These are phyloP conservation scores for Clarireedia sp. DNA, from an alignment of 2,329 filamentous ascomycete species.

Conservation along the genomic window DNA sequence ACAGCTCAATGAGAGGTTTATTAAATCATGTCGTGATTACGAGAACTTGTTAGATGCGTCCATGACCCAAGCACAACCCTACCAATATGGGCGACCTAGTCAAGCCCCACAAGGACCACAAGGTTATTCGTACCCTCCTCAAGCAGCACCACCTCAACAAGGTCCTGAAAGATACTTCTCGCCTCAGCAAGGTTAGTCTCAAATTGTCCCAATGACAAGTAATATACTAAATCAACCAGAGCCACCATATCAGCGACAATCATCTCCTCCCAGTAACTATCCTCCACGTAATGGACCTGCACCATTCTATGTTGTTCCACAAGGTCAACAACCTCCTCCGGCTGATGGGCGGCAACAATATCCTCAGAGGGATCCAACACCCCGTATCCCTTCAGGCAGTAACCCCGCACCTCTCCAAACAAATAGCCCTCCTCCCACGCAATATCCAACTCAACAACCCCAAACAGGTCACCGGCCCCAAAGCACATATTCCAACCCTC, in stretches of 20 bases:
- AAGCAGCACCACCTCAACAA: slow-evolving; percentile 36
- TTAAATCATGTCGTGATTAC: slow-evolving; percentile 95
- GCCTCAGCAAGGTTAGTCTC: slow-evolving; percentile 32
- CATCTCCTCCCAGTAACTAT: slow-evolving; percentile 46
- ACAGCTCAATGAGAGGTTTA: slow-evolving; percentile 97
- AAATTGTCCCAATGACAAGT: too few species aligned
- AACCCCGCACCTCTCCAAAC: slow-evolving; percentile 44
- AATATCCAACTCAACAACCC: slow-evolving; percentile 40
- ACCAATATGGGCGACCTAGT: slow-evolving; percentile 54
- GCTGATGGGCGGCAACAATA: slow-evolving; percentile 37
- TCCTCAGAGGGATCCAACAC: slow-evolving; percentile 44
- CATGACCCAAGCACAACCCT: slow-evolving; percentile 86
- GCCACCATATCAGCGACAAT: slow-evolving; percentile 39
- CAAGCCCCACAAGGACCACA: slow-evolving; percentile 20
- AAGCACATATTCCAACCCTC: slow-evolving; percentile 63
- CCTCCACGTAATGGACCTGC: slow-evolving; percentile 46
- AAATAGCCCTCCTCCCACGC: slow-evolving; percentile 40
- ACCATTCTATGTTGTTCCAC: slow-evolving; percentile 56
- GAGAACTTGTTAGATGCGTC: slow-evolving; percentile 92
- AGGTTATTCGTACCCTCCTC: slow-evolving; percentile 33
- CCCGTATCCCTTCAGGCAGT: slow-evolving; percentile 39
- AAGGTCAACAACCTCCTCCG: slow-evolving; percentile 30
- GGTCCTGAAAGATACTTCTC: slow-evolving; percentile 65
- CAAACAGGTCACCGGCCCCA: slow-evolving; percentile 48
- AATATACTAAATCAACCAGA: slow-evolving; percentile 14